Evolutionary conservation across 2,329 filamentous ascomycete genomes (phyloP), one percentile per base, ranked within the genome.

Genomic region (Emmonsiellopsis sp.): DNA sequence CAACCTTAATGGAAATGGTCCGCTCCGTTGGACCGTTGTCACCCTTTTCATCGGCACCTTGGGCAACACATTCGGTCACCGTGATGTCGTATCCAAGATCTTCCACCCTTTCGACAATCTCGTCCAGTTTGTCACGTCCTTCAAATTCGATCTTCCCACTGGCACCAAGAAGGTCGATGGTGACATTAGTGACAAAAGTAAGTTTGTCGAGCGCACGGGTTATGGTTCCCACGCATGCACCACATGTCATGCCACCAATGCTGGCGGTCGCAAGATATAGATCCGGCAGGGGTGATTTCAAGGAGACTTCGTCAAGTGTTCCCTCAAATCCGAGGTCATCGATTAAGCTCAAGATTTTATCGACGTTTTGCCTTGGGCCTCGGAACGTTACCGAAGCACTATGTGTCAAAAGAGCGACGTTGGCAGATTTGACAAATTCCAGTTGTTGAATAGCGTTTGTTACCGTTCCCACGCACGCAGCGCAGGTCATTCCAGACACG

Each of bases 401-500:
- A 67, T 87, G 84, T 21, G 79, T 78, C 46, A 88, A 75, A 8
- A 89, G 73, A 59, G 83, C 86, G 60, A 89, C 79, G 1, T 72
- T 72, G 42, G 80, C 74, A 5, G 78, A 77, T 49, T 75, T 72
- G 31, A 88, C 72, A 73, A 79, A 85, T 5, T 79, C 74, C 21
- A 76, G 68, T 56, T 81, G 78, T 46, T 78, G 70, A 39, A 89
- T 67, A 57, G 80, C 78, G 6, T 77, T 70, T 10, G 78, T 83
- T 59, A 89, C 80, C 40, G 76, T 74, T 62, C 83, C 84, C 51
- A 77, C 77, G 62, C 86, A 90, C 10, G 84, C 78, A 11, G 82
- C 81, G 64, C 86, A 89, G 3, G 83, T 87, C 85, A 90, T 88
- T 51, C 86, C 86, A 32, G 77, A 81, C 42, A 90, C 77, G 17